These are phyloP conservation scores for Vitis amurensis DNA, from an alignment of 164 flowering plant species.

Conservation along the genomic window DNA sequence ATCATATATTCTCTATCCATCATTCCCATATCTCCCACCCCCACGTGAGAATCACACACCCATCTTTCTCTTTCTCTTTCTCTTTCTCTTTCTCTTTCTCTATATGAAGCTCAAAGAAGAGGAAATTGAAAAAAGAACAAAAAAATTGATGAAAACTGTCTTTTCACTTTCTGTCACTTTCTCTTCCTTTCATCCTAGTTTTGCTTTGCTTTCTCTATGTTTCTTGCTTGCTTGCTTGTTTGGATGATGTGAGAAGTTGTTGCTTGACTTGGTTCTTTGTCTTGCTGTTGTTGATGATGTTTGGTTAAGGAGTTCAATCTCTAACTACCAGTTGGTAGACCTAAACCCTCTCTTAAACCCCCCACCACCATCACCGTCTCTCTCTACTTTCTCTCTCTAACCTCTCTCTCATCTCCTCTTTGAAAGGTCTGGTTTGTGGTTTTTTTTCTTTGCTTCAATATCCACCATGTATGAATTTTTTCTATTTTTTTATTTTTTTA, in stretches of 20 bases:
- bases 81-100: not conserved
- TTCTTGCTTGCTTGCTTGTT: constrained; percentile 16
- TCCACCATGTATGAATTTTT: constrained; percentile 36
- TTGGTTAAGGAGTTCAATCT: constrained; percentile 70
- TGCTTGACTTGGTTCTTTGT: constrained; percentile 16
- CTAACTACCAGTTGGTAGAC: constrained; percentile 91
- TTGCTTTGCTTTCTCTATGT: constrained; percentile 9
- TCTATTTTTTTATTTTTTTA: constrained; percentile 10
- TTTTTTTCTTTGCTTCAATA: constrained; percentile 32
- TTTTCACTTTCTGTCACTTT: not conserved
- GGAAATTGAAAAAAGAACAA: too few relatives aligned
- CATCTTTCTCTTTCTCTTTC: constrained; percentile 12
- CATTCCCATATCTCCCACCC: constrained; percentile 22
- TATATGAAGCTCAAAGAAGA: not conserved
- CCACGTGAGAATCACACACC: constrained; percentile 46
- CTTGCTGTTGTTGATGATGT: constrained; percentile 26
- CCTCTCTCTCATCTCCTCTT: constrained; percentile 28
- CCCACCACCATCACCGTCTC: constrained; percentile 12
- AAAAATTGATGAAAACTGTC: not conserved
- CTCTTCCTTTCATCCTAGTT: constrained; percentile 1
- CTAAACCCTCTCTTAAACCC: constrained; percentile 74
- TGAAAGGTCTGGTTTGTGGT: constrained; percentile 27
- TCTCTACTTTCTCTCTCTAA: constrained; percentile 10
- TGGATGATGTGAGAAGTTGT: constrained; percentile 3
- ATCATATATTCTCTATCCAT: constrained; percentile 27